Base-by-base conservation (phyloP, 805 yeast genomes). In the Schwanniomyces yamadae region DNA sequence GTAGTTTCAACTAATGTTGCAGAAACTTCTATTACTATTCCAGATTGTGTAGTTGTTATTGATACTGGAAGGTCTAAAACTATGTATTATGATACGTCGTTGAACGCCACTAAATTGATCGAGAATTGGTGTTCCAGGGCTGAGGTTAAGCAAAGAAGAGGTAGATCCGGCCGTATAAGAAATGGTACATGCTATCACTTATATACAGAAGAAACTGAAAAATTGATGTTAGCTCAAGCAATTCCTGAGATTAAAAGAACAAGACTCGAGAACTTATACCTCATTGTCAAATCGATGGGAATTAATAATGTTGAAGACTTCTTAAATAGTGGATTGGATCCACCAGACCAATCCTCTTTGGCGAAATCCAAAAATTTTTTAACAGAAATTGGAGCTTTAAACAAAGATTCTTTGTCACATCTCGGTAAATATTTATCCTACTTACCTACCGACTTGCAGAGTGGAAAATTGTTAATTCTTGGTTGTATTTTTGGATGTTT, bases 81-180 rank as follows among this genome's bases (percentile, higher is more conserved):
- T 11, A 75, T 86, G 50, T 73, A 77, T 18, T 91, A 80, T 52
- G 90, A 87, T 53, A 50, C 87, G 0, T 69, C 64, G 23, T 67
- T 79, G 11, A 84, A 84, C 47, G 75, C 89, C 4, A 80, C 93
- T 0, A 76, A 76, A 36, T 69, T 91, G 31, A 69, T 79, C 4
- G 97, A 91, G 49, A 69, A 73, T 4, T 91, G 95, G 88, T 87
- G 88, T 15, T 90, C 98, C 0, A 77, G 76, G 44, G 97, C 98
- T 0, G 96, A 95, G 51, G 82, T 82, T 15, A 75, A 79, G 15
- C 99, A 91, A 60, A 76, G 99, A 63, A 72, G 96, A 57, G 99
- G 99, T 57, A 84, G 99, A 68, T 91, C 97, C n/a, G 99, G 99
- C 44, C 90, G 99, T 75, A 88, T 91, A 9, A 76, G 81, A 23